Percentiles rank a stretch among this genome's conserved stretches.
Conservation (phyloP, 148 eudicot species). For the Vaccinium corymbosum region DNA sequence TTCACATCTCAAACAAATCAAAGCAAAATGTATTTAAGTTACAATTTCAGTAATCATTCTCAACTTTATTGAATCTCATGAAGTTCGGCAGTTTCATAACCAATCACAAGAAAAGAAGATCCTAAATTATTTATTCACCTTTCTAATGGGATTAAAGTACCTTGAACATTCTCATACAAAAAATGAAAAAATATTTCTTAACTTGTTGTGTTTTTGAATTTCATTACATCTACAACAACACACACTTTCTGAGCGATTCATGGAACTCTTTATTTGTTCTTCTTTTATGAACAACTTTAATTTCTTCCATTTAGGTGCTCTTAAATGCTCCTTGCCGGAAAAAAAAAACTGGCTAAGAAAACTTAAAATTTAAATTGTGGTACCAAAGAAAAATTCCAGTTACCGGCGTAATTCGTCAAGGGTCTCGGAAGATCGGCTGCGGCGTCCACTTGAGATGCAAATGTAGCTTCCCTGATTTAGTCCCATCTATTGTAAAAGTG, state of each 20-base stretch:
- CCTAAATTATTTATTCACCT: neutral
- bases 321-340: neutral
- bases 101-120: neutral
- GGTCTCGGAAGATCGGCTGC: constrained; percentile 52
- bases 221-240: neutral
- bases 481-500: constrained; percentile 43
- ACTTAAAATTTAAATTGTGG: neutral
- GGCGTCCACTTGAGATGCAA: constrained; percentile 65
- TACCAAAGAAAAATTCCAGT: neutral
- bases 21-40: neutral
- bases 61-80: neutral
- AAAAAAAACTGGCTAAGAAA: neutral
- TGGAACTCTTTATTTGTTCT: neutral
- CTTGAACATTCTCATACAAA: neutral
- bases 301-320: neutral
- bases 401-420: constrained; percentile 17
- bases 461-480: constrained; percentile 51
- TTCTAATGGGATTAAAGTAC: neutral
- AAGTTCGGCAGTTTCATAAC: neutral
- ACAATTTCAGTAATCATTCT: neutral
- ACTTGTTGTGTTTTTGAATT: neutral
- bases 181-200: neutral
- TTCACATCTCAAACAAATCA: neutral
- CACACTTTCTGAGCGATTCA: neutral
- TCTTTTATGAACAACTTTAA: neutral